A percentile compares a stretch with the other conserved stretches of the same genome.
Evolutionary conservation across 2,329 filamentous ascomycete species (phyloP).

Genomic region (Penicillium psychrosexuale): DNA sequence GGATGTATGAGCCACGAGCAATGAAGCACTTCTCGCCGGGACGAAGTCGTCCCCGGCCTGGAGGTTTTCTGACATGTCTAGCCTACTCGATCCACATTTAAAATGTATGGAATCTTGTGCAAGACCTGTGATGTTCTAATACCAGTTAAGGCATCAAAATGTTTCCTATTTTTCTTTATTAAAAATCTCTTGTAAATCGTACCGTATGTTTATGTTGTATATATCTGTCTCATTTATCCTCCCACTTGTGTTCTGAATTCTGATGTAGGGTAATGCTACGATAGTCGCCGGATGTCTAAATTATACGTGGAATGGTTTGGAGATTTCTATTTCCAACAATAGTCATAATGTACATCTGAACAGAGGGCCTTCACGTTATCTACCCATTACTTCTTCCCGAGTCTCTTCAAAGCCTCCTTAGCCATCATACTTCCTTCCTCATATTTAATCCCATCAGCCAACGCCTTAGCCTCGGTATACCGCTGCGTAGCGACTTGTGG

Average conservation of each 20-base stretch:
- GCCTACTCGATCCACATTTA: conserved; percentile 36
- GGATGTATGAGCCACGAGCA: conserved; percentile 47
- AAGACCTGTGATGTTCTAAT: conserved; percentile 41
- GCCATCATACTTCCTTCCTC: conserved; percentile 33
- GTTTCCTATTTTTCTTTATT: conserved; percentile 30
- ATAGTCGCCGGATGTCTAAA: background rate
- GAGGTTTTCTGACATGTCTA: conserved; percentile 38
- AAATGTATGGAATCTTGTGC: conserved; percentile 36
- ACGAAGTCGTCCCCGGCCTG: conserved; percentile 15
- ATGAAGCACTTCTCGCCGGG: conserved; percentile 36
- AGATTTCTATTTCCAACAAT: conserved; percentile 9
- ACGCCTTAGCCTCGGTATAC: conserved; percentile 65
- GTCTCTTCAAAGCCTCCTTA: conserved; percentile 30
- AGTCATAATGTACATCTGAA: conserved; percentile 18
- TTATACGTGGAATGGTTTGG: conserved; percentile 7
- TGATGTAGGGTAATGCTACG: background rate
- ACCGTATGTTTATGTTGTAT: background rate
- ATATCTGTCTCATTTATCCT: background rate
- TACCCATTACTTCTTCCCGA: conserved; percentile 22
- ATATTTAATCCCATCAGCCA: conserved; percentile 50
- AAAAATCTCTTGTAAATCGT: conserved; percentile 12
- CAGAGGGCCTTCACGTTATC: background rate
- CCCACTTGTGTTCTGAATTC: background rate
- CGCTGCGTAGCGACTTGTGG: conserved; percentile 61
- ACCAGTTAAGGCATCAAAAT: conserved; percentile 39